A percentile compares a stretch with the other conserved stretches of the same genome.
These are phyloP conservation scores for Conringia planisiliqua DNA, from an alignment of 345 rosid genomes.

Conservation along the genomic window DNA sequence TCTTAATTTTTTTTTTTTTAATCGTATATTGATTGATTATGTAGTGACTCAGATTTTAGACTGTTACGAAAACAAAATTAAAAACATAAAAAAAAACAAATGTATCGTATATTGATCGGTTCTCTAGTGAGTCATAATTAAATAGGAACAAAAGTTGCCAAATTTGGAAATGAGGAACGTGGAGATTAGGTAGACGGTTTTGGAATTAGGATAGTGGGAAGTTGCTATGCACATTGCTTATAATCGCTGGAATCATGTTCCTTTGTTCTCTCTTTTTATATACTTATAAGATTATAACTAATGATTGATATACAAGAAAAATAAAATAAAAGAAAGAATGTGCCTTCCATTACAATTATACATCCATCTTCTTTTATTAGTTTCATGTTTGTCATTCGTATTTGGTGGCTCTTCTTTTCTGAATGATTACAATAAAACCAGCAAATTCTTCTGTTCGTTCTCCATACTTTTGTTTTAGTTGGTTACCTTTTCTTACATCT, in stretches of 20 bases:
- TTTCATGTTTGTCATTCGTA: not conserved
- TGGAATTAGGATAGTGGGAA: conserved; percentile 17
- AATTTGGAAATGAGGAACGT: conserved; percentile 8
- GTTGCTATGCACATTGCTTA: conserved; percentile 23
- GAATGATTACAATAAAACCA: conserved; percentile 4
- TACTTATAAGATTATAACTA: not conserved
- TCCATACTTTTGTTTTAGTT: not conserved
- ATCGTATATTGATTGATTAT: not conserved
- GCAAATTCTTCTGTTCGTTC: conserved; percentile 9
- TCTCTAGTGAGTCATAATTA: not conserved
- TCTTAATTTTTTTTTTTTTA: not conserved
- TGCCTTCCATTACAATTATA: conserved; percentile 30
- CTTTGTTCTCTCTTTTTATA: not conserved
- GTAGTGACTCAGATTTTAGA: not conserved
- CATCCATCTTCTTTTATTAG: not conserved
- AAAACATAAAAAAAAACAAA: not conserved
- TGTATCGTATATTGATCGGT: not conserved
- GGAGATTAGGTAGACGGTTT: conserved; percentile 17
- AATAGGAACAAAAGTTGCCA: not conserved
- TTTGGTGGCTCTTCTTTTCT: conserved; percentile 1
- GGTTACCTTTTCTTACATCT: not conserved
- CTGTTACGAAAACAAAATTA: no score
- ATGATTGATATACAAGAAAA: not conserved
- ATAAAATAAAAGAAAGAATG: not conserved
- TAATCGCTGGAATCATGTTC: conserved; percentile 30